Evolutionary conservation across 345 rosid genomes (phyloP), one percentile per base, ranked within the genome.

Genomic region (Sapria himalayana): DNA sequence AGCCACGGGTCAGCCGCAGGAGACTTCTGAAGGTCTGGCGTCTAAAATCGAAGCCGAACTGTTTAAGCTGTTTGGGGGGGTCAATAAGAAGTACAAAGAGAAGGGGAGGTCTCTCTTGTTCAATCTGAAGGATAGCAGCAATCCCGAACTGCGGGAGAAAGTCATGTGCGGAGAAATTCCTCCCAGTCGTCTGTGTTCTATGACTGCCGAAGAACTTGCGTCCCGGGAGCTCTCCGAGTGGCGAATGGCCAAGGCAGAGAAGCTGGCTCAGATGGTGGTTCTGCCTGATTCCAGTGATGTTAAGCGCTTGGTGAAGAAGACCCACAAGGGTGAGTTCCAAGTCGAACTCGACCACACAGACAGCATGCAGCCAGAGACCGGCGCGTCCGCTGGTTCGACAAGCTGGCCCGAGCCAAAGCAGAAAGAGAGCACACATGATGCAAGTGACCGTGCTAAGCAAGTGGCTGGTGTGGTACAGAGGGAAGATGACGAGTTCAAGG

Each of bases 121-220:
- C 60, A 86, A 86, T 48, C 61, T 86, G 51, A 86, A 86, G 60
- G 97, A 86, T 49, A 81, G 66, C 14, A 86, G 42, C 51, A 86
- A 86, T 56, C 97, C 97, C 49, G 82, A 81, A 38, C 63, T 86
- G 29, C 64, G 92, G 33, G 92, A 71, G 60, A 73, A 62, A 38
- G 97, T 86, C 54, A 50, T 71, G 61, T 60, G 69, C 1, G 94
- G 85, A 17, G 80, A 71, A 29, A 81, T 86, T 34, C 19, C 65
- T 5, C 78, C 97, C 1, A 70, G 72, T 20, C 52, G 64, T 23
- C 66, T 81, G 27, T 86, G 97, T 53, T 61, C 79, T 11, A 86
- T 86, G 97, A 67, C 79, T 23, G 81, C 94, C 0, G 94, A 86
- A 72, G 94, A 81, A 29, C 81, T 86, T 52, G 97, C 97, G 35